These are phyloP conservation scores for Hirschioporus abietinus DNA, from an alignment of 768 basidiomycete species.

Conservation along the genomic window DNA sequence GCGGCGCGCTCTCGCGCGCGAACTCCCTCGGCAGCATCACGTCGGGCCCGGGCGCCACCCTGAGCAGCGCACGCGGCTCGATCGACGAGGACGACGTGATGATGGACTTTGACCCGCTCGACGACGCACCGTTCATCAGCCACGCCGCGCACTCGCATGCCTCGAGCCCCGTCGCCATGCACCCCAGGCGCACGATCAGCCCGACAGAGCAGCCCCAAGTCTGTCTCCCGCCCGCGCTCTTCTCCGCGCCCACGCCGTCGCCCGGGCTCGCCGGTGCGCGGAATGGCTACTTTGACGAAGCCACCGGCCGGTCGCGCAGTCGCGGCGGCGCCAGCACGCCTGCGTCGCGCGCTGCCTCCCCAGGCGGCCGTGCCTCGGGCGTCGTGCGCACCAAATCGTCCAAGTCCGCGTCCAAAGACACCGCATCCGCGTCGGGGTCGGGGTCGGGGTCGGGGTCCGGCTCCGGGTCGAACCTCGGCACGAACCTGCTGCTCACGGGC, in stretches of 20 bases:
- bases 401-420: background rate
- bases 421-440: background rate
- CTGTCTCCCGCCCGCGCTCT: conserved; percentile 20
- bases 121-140: conserved; percentile 11
- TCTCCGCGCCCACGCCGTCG: conserved; percentile 9
- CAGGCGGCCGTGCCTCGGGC: conserved; percentile 12
- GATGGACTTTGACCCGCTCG: conserved; percentile 7
- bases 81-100: background rate
- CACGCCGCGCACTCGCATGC: conserved; percentile 10
- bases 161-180: background rate
- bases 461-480: background rate
- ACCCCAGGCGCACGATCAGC: background rate
- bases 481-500: background rate
- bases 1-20: background rate
- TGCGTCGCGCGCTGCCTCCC: conserved; percentile 8
- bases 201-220: background rate
- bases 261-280: background rate
- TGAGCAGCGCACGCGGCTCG: too few relatives aligned
- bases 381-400: conserved; percentile 5
- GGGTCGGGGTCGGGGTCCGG: background rate
- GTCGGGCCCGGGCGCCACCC: too few relatives aligned
- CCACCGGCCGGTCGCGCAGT: conserved; percentile 9
- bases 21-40: background rate
- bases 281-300: background rate
- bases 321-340: conserved; percentile 2